Conservation (phyloP, 331 rosid species). For the Quercus tomentella region DNA sequence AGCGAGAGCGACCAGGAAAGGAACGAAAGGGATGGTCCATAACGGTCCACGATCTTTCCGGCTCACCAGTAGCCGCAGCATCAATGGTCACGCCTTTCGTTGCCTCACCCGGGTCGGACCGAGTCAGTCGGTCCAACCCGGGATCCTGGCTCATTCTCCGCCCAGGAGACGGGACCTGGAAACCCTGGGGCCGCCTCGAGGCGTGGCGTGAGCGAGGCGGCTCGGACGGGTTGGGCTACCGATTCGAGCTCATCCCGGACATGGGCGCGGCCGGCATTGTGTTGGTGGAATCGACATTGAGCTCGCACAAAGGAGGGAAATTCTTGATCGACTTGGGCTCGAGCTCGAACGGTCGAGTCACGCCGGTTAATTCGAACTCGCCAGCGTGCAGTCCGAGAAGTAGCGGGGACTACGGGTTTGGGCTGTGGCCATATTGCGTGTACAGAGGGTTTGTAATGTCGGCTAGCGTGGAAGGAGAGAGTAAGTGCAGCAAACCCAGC, state of each 20-base stretch:
- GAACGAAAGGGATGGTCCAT: constrained; percentile 96
- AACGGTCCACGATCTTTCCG: constrained; percentile 94
- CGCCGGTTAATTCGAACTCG: constrained; percentile 38
- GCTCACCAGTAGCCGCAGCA: constrained; percentile 90
- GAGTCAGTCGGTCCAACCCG: constrained; percentile 89
- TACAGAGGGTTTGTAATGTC: constrained; percentile 96
- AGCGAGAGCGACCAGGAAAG: constrained; percentile 78
- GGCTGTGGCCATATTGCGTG: constrained; percentile 51
- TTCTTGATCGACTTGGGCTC: constrained; percentile 57
- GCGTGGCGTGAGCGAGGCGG: constrained; percentile 90
- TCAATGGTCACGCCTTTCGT: constrained; percentile 97
- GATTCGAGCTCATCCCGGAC: constrained; percentile 65
- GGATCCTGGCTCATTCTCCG: constrained; percentile 96
- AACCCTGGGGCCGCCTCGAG: constrained; percentile 94
- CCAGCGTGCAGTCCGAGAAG: constrained; percentile 66
- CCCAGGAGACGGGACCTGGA: constrained; percentile 83
- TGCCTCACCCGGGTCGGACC: constrained; percentile 85
- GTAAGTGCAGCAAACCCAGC: constrained; percentile 59
- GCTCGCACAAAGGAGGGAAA: constrained; percentile 58
- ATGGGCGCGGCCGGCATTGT: constrained; percentile 46
- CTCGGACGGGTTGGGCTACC: constrained; percentile 68
- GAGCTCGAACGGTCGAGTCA: constrained; percentile 30
- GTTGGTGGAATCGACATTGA: constrained; percentile 54
- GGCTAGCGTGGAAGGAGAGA: constrained; percentile 72
- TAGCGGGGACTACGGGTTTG: constrained; percentile 71